These are phyloP conservation scores for Pythium brassicae DNA, from an alignment of 352 stramenopile species.

Conservation along the genomic window DNA sequence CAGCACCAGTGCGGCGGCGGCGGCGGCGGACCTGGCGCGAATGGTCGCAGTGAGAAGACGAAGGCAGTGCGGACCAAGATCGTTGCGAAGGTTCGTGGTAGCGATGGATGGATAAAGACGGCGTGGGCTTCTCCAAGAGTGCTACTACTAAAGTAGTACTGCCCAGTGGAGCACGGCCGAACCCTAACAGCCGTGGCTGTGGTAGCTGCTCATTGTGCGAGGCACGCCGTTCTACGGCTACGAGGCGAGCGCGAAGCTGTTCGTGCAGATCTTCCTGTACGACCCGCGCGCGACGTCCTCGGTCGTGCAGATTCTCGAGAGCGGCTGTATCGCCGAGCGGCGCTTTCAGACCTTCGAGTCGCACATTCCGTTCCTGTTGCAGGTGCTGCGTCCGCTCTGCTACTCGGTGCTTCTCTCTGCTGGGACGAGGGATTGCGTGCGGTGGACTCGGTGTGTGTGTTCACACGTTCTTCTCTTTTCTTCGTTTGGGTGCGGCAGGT, in stretches of 20 bases:
- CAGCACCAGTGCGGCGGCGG: constrained; percentile 12
- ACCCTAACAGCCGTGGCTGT: neutral
- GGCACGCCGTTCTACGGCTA: constrained; percentile 89
- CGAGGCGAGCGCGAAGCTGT: constrained; percentile 63
- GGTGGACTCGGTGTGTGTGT: neutral
- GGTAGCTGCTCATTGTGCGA: constrained; percentile 81
- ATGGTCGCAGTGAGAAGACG: neutral
- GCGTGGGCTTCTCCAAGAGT: neutral
- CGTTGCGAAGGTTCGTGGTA: constrained; percentile 56
- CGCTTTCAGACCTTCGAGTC: constrained; percentile 87
- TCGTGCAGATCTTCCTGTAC: constrained; percentile 89
- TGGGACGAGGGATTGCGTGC: neutral
- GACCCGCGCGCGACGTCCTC: constrained; percentile 57
- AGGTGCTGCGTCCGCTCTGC: constrained; percentile 25
- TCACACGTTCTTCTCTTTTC: constrained; percentile 20
- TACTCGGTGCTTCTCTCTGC: neutral
- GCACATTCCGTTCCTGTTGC: constrained; percentile 86
- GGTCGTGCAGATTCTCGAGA: constrained; percentile 84
- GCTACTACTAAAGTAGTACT: too few species aligned
- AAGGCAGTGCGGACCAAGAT: constrained; percentile 20
- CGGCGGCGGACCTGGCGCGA: neutral
- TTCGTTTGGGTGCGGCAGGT: constrained; percentile 72
- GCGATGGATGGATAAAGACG: neutral
- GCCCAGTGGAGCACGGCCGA: neutral
- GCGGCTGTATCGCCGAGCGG: constrained; percentile 58